Conservation (phyloP, 768 basidiomycete genomes). For the Saitozyma podzolica region DNA sequence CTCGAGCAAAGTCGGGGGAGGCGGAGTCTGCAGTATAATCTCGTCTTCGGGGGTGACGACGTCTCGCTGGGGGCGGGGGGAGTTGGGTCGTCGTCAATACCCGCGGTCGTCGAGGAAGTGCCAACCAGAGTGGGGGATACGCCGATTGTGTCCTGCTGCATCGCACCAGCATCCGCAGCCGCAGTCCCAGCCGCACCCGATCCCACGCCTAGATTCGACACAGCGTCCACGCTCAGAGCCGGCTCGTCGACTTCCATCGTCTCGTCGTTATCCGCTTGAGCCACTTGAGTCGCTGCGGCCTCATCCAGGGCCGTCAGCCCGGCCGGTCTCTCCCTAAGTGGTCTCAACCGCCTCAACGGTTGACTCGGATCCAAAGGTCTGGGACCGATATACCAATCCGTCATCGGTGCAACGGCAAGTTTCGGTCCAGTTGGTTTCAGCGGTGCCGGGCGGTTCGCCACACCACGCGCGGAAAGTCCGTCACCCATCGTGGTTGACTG, state of each 20-base stretch:
- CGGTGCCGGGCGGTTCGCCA: not conserved
- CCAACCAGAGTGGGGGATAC: no score
- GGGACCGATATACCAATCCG: constrained; percentile 44
- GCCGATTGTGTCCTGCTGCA: no score
- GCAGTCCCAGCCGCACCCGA: no score
- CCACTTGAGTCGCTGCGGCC: no score
- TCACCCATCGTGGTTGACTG: not conserved
- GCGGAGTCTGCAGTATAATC: not conserved
- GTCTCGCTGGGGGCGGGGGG: not conserved
- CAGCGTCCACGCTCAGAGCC: no score
- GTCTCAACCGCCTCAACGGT: constrained; percentile 17
- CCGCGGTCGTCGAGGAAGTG: no score
- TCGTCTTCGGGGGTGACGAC: not conserved
- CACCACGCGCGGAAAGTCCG: not conserved
- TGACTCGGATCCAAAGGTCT: constrained; percentile 24
- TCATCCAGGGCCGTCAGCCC: no score
- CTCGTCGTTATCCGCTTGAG: no score
- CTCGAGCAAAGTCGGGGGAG: not conserved
- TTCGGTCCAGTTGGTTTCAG: constrained; percentile 12
- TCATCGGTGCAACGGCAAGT: constrained; percentile 13
- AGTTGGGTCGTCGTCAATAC: not conserved
- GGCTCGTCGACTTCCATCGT: no score
- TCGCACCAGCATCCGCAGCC: no score
- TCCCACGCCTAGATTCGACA: no score
- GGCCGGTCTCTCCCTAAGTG: not conserved